A percentile compares a stretch with the other conserved stretches of the same genome.
These are phyloP conservation scores for Purpureocillium takamizusanense DNA, from an alignment of 2,329 filamentous ascomycete species.

Conservation along the genomic window DNA sequence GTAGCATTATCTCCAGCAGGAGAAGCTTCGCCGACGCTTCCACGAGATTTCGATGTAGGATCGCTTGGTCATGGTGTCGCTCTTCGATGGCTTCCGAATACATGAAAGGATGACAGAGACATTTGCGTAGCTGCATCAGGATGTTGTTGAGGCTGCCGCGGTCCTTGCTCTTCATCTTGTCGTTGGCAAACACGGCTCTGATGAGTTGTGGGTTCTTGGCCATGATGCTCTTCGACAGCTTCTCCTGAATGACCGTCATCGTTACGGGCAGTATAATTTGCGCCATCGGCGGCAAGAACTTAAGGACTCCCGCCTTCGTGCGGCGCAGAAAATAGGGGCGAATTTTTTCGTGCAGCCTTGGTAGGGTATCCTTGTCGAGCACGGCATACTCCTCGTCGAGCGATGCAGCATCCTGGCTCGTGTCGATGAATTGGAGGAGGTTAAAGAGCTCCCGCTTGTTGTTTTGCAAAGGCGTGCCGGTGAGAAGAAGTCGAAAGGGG, in stretches of 20 bases:
- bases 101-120: constrained; percentile 90
- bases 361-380: constrained; percentile 76
- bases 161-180: constrained; percentile 59
- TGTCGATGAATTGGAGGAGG: constrained; percentile 87
- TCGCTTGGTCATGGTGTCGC: constrained; percentile 48
- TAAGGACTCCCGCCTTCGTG: constrained; percentile 84
- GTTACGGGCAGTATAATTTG: constrained; percentile 95
- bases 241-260: constrained; percentile 90
- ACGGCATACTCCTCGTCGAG: constrained; percentile 69
- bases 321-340: constrained; percentile 61
- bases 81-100: constrained; percentile 91
- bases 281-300: constrained; percentile 84
- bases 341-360: constrained; percentile 73
- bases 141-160: constrained; percentile 86
- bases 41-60: constrained; percentile 71
- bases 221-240: constrained; percentile 87
- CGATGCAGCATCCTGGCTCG: constrained; percentile 54
- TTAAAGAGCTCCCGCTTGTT: constrained; percentile 94
- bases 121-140: constrained; percentile 88
- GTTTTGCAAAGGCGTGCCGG: constrained; percentile 89
- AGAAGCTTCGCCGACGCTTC: constrained; percentile 88
- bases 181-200: constrained; percentile 70
- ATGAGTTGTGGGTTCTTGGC: constrained; percentile 85
- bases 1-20: constrained; percentile 75
- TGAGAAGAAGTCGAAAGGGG: constrained; percentile 78